Percentiles rank a stretch among this genome's conserved stretches.
Evolutionary conservation across 2,329 filamentous ascomycete species (phyloP).

Genomic region (Aspergillus bombycis): DNA sequence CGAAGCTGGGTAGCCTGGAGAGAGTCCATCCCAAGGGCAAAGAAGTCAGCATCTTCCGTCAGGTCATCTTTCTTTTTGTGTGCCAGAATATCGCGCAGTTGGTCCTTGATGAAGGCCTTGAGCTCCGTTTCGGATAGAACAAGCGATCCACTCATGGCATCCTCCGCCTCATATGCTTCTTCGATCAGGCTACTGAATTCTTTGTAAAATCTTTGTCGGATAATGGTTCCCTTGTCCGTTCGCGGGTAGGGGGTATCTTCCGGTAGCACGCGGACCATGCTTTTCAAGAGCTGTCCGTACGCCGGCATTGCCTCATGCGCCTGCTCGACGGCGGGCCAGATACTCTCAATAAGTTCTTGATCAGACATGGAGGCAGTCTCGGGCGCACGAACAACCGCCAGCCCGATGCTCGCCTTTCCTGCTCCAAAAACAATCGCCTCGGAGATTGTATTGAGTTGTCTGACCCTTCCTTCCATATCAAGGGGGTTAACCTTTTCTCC

Average conservation of each 20-base stretch:
- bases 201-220: slow-evolving; percentile 54
- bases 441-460: slow-evolving; percentile 55
- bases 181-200: slow-evolving; percentile 53
- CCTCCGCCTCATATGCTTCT: slow-evolving; percentile 41
- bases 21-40: slow-evolving; percentile 60
- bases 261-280: slow-evolving; percentile 56
- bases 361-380: slow-evolving; percentile 45
- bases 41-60: slow-evolving; percentile 58
- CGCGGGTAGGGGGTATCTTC: slow-evolving; percentile 50
- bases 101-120: slow-evolving; percentile 37
- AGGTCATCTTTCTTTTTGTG: slow-evolving; percentile 20
- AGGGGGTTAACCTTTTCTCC: slow-evolving; percentile 56
- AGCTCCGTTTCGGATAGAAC: slow-evolving; percentile 32
- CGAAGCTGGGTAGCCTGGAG: slow-evolving; percentile 62
- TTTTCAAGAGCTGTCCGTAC: slow-evolving; percentile 57
- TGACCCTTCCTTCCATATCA: slow-evolving; percentile 57
- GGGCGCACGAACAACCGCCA: slow-evolving; percentile 58
- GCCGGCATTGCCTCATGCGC: slow-evolving; percentile 56
- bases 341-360: slow-evolving; percentile 50
- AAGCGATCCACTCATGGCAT: slow-evolving; percentile 26
- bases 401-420: slow-evolving; percentile 55
- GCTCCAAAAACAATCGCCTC: slow-evolving; percentile 63
- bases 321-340: slow-evolving; percentile 55
- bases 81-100: slow-evolving; percentile 31
- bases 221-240: slow-evolving; percentile 61